Conservation (phyloP, 805 yeast species). For the Lachancea waltii region DNA sequence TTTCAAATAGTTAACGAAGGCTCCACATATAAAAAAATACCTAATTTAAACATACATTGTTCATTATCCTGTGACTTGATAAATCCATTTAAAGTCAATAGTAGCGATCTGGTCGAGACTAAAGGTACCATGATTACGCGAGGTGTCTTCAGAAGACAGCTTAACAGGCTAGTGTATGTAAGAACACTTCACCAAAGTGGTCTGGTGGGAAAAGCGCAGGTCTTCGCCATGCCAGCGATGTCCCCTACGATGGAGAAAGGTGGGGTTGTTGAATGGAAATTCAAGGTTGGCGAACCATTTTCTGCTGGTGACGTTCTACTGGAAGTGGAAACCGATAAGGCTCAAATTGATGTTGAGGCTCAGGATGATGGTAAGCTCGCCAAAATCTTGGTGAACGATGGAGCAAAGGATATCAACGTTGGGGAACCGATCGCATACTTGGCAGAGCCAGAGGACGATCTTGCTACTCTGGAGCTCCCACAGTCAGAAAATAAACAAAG, state of each 20-base stretch:
- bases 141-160: slow-evolving; percentile 1
- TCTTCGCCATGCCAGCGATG: slow-evolving; percentile 95
- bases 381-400: slow-evolving; percentile 60
- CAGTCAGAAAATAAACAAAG: slow-evolving; percentile 16
- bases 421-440: slow-evolving; percentile 85
- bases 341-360: slow-evolving; percentile 79
- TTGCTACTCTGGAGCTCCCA: slow-evolving; percentile 58
- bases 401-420: slow-evolving; percentile 74
- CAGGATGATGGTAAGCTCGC: slow-evolving; percentile 88
- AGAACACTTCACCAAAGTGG: slow-evolving; percentile 23
- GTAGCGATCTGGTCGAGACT: not conserved
- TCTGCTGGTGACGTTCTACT: slow-evolving; percentile 74
- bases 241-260: slow-evolving; percentile 98
- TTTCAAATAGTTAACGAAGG: no score
- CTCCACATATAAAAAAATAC: no score
- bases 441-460: slow-evolving; percentile 85
- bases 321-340: slow-evolving; percentile 84
- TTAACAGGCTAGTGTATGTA: not conserved
- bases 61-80: no score
- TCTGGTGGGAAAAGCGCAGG: slow-evolving; percentile 27
- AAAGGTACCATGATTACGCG: slow-evolving; percentile 1
- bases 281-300: slow-evolving; percentile 68
- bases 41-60: no score
- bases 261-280: slow-evolving; percentile 84
- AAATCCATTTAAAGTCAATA: not conserved